Base-by-base conservation (phyloP, 2,329 filamentous ascomycete genomes). In the Monilinia vaccinii-corymbosi region DNA sequence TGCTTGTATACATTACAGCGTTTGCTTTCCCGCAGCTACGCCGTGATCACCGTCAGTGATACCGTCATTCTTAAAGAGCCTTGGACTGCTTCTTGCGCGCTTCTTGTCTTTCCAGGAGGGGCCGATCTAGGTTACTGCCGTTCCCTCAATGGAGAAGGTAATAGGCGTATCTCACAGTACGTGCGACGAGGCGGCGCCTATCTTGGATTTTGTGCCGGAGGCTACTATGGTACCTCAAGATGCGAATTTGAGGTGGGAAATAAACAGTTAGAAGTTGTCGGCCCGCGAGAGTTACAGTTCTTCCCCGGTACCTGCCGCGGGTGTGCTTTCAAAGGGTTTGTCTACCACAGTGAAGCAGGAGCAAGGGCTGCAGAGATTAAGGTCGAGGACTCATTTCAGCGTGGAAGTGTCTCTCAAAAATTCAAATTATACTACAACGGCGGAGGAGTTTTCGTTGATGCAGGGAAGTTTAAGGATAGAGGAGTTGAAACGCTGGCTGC, bases 241-340 rank as follows among this genome's bases (percentile, higher is more conserved):
- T 97, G 93, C 71, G 94, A 99, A 72, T 99, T 97, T 65, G 93
- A 97, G 75, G 86, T 94, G 14, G 91, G 91, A 2, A 85, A 94
- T 70, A 81, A 81, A 65, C 80, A 81, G 1, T 81, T 97, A 75
- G 90, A 96, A 71, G 93, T 99, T 3, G 77, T 96, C 32, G 94
- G 94, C 0, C 80, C 85, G 49, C 81, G 94, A 44, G 94, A 99
- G 72, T 77, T 99, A 55, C 86, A 77, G 0, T 97, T 99, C 76
- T 99, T 89, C 70, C 91, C 92, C 0, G 93, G 91, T 0, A 86
- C 78, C 0, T 96, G 91, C 72, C 84, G 92, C 56, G 94, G 94
- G 0, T 82, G 90, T 61, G 93, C 93, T 4, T 97, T 96, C 73
- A 78, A 82, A 45, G 94, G 94, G 0, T 99, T 99, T 71, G 84